Evolutionary conservation across 78 protist species (phyloP).

Genomic region (Dictyostelium firmibasis): DNA sequence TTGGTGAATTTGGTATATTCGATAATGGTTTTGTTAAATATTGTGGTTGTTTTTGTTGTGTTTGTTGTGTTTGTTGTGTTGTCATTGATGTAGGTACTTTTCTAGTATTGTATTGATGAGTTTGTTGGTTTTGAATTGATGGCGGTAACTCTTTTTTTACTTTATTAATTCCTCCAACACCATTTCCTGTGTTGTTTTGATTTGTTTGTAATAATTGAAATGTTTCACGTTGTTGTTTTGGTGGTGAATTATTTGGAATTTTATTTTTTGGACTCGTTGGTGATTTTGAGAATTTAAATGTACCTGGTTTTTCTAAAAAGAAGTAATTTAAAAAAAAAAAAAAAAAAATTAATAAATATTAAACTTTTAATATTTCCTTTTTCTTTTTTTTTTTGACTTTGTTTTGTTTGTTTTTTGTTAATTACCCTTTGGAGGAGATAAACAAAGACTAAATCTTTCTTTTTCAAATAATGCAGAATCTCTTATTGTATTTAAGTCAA

Average conservation of each 20-base stretch:
- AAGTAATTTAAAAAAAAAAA: neutral
- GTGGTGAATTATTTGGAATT: conserved; percentile 8
- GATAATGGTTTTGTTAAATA: neutral
- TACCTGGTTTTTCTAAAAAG: neutral
- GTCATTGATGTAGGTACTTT: neutral
- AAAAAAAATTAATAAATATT: neutral
- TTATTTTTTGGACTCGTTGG: neutral
- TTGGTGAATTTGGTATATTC: conserved; percentile 30
- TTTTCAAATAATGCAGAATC: conserved; percentile 47
- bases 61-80: neutral
- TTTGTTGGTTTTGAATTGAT: conserved; percentile 23
- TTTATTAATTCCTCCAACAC: neutral
- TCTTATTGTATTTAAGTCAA: conserved; percentile 42
- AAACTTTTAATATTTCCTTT: neutral
- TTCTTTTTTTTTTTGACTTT: neutral
- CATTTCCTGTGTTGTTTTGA: neutral
- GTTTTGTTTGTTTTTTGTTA: neutral
- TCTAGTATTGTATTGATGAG: conserved; percentile 33
- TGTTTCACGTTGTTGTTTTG: conserved; percentile 11
- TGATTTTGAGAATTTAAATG: neutral
- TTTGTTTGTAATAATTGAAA: neutral
- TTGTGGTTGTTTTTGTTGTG: neutral
- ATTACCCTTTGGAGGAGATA: conserved; percentile 75
- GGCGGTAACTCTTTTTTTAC: conserved; percentile 14
- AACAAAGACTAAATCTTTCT: conserved; percentile 67